Evolutionary conservation across 768 basidiomycete species (phyloP).

Genomic region (Xanthoconium stramineum): DNA sequence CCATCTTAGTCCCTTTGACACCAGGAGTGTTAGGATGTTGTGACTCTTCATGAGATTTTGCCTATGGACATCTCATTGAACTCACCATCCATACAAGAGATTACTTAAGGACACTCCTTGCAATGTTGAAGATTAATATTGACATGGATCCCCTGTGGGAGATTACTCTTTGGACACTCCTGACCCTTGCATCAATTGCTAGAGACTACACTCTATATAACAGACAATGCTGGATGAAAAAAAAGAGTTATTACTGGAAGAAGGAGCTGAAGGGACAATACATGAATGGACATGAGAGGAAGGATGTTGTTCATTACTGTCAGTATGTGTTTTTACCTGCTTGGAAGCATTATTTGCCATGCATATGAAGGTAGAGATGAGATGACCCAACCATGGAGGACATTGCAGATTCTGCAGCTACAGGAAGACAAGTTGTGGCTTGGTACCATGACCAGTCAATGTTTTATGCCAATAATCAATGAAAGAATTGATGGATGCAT

Average conservation of each 20-base stretch:
- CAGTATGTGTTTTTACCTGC: background rate
- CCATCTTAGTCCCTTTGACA: too few species aligned
- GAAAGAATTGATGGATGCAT: background rate
- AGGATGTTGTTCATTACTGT: background rate
- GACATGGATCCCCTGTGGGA: too few species aligned
- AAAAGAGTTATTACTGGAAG: background rate
- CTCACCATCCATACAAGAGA: too few species aligned
- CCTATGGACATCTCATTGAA: too few species aligned
- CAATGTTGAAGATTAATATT: too few species aligned
- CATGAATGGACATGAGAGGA: background rate
- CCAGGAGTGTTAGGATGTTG: too few species aligned
- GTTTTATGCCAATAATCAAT: background rate
- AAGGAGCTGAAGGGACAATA: background rate
- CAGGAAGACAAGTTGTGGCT: background rate
- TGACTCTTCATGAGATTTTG: too few species aligned
- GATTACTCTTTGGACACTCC: background rate
- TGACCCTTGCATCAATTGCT: too few species aligned
- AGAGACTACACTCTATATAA: too few species aligned
- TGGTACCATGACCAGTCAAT: background rate
- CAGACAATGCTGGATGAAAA: background rate
- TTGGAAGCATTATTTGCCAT: background rate
- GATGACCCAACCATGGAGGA: background rate
- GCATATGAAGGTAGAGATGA: background rate
- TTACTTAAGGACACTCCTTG: too few species aligned
- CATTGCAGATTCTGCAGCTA: too few species aligned